phyloP scores from a whole-genome alignment of 2,329 filamentous ascomycete species.

The Macrophomina tecta region DNA sequence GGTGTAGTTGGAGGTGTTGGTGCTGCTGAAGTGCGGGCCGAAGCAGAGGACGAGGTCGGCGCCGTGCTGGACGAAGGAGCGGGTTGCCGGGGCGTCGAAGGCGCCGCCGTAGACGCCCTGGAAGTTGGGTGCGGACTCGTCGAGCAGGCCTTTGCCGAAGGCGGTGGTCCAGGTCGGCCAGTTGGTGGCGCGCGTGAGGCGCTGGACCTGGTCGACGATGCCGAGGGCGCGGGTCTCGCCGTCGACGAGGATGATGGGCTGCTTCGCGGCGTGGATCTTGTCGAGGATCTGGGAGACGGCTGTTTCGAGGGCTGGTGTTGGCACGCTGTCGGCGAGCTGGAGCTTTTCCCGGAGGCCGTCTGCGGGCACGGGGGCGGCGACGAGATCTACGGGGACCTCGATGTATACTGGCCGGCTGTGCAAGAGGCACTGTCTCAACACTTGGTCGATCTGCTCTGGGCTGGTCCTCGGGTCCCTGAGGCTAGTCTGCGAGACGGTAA shows the following conservation, averaged over 20 bases:
- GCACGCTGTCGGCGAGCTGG: neutral
- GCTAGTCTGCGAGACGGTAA: constrained; percentile 58
- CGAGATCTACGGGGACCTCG: constrained; percentile 62
- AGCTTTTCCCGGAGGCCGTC: constrained; percentile 38
- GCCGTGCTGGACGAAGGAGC: constrained; percentile 43
- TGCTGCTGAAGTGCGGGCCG: constrained; percentile 55
- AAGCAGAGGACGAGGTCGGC: constrained; percentile 56
- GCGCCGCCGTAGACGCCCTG: constrained; percentile 57
- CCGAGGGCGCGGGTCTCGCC: constrained; percentile 54
- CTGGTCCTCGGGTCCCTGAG: constrained; percentile 54
- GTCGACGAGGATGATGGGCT: constrained; percentile 60
- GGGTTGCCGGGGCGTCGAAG: constrained; percentile 44
- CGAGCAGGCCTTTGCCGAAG: constrained; percentile 58
- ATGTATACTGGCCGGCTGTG: constrained; percentile 64
- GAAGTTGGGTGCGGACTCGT: constrained; percentile 56
- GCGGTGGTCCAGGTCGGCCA: constrained; percentile 57
- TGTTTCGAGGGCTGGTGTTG: constrained; percentile 34
- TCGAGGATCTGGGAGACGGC: constrained; percentile 33
- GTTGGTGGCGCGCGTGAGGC: constrained; percentile 50
- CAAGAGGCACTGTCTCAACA: constrained; percentile 57
- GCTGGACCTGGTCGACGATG: constrained; percentile 51
- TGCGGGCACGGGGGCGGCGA: constrained; percentile 44
- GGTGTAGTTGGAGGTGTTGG: constrained; percentile 52
- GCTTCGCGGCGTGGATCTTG: constrained; percentile 53
- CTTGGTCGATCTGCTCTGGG: constrained; percentile 58